phyloP scores from a whole-genome alignment of 2,329 filamentous ascomycete genomes.

The Paraphoma chrysanthemicola region DNA sequence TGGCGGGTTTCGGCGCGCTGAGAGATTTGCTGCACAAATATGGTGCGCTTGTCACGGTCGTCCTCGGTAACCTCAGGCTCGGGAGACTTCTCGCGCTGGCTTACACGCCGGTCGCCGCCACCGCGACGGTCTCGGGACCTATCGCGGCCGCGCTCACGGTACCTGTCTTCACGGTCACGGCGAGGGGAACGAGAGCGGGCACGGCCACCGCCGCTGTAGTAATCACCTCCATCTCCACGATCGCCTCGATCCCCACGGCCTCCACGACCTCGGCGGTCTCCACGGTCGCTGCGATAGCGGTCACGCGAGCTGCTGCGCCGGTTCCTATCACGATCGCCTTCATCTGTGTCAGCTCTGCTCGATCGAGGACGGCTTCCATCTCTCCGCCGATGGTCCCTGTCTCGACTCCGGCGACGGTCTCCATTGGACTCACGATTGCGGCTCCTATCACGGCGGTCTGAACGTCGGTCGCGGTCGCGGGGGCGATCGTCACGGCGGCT shows the following conservation, averaged over 20 bases:
- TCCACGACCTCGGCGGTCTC: conserved; percentile 11
- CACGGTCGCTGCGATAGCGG: conserved; percentile 32
- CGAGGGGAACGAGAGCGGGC: conserved; percentile 48
- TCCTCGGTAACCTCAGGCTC: conserved; percentile 87
- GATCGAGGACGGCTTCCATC: conserved; percentile 41
- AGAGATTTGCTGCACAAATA: conserved; percentile 98
- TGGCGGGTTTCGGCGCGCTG: conserved; percentile 91
- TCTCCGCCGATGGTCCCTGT: conserved; percentile 36
- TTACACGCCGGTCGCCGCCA: conserved; percentile 52
- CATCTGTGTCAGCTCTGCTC: conserved; percentile 45
- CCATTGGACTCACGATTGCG: conserved; percentile 41
- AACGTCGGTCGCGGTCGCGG: conserved; percentile 40
- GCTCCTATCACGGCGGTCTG: conserved; percentile 38
- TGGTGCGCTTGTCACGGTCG: conserved; percentile 93
- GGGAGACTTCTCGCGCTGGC: conserved; percentile 52
- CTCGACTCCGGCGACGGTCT: conserved; percentile 41
- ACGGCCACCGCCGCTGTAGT: conserved; percentile 47
- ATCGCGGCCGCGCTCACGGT: conserved; percentile 62
- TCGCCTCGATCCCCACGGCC: conserved; percentile 27
- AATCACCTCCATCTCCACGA: conserved; percentile 41
- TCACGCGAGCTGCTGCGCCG: conserved; percentile 37
- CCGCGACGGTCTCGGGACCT: conserved; percentile 55
- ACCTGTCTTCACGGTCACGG: conserved; percentile 39
- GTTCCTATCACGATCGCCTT: conserved; percentile 47
- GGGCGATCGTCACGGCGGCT: conserved; percentile 37